Percentiles rank a stretch among this genome's conserved stretches.
These are phyloP conservation scores for Penicillium sp. DNA, from an alignment of 2,329 filamentous ascomycete genomes.

Conservation along the genomic window DNA sequence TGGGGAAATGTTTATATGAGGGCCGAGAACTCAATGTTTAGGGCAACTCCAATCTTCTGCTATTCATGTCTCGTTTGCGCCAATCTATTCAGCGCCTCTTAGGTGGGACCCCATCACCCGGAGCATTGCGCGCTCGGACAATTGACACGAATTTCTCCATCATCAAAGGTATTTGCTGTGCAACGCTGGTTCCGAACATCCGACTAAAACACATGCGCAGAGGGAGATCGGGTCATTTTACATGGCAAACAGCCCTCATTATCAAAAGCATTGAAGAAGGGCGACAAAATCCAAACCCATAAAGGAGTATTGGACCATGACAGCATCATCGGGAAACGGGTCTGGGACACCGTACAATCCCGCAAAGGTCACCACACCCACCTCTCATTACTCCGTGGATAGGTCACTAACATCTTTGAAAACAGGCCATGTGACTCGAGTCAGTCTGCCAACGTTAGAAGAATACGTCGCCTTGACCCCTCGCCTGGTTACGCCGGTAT, in stretches of 20 bases:
- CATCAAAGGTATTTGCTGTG: slow-evolving; percentile 33
- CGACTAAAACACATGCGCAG: slow-evolving; percentile 27
- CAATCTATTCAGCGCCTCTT: slow-evolving; percentile 32
- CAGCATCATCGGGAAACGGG: slow-evolving; percentile 61
- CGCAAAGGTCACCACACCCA: slow-evolving; percentile 42
- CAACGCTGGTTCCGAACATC: background rate
- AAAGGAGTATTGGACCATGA: slow-evolving; percentile 43
- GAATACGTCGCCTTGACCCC: slow-evolving; percentile 67
- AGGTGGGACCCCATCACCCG: slow-evolving; percentile 23
- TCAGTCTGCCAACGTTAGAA: slow-evolving; percentile 65
- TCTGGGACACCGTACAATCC: slow-evolving; percentile 58
- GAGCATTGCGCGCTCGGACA: slow-evolving; percentile 24
- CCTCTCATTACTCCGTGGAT: background rate
- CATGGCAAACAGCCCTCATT: slow-evolving; percentile 40
- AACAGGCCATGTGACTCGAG: slow-evolving; percentile 49
- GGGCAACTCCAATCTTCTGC: background rate
- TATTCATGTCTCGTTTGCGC: slow-evolving; percentile 36
- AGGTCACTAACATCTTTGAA: slow-evolving; percentile 1
- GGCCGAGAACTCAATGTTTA: too few relatives aligned
- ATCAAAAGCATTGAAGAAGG: slow-evolving; percentile 41
- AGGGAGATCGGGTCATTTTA: slow-evolving; percentile 45
- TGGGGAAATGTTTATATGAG: background rate
- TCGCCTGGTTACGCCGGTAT: slow-evolving; percentile 70
- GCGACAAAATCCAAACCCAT: slow-evolving; percentile 36
- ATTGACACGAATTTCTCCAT: slow-evolving; percentile 40